These are phyloP conservation scores for Periconia sp. DNA, from an alignment of 2,329 filamentous ascomycete species.

Conservation along the genomic window DNA sequence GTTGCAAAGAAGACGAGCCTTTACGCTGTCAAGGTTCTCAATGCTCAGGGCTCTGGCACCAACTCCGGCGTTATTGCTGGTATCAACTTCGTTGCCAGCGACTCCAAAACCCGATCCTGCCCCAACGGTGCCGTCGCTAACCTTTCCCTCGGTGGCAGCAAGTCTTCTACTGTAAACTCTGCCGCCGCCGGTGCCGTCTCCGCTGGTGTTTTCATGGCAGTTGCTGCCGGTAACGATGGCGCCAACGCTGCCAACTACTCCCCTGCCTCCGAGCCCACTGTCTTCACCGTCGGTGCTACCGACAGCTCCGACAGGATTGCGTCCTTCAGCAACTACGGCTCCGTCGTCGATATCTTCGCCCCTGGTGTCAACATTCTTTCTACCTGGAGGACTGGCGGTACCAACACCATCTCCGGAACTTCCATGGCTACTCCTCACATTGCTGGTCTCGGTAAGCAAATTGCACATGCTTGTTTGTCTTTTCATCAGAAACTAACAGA, in stretches of 20 bases:
- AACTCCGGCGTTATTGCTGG: slow-evolving; percentile 45
- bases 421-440: slow-evolving; percentile 71
- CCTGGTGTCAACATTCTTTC: slow-evolving; percentile 48
- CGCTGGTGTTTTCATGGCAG: slow-evolving; percentile 43
- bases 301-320: slow-evolving; percentile 40
- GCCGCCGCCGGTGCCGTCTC: slow-evolving; percentile 39
- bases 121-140: slow-evolving; percentile 41
- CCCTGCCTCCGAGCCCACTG: slow-evolving; percentile 42
- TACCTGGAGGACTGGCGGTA: slow-evolving; percentile 49
- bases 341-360: slow-evolving; percentile 42
- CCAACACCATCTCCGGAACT: slow-evolving; percentile 60
- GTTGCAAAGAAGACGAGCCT: slow-evolving; percentile 43
- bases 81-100: slow-evolving; percentile 40
- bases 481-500: not conserved
- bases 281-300: slow-evolving; percentile 45
- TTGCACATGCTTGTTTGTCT: not conserved
- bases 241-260: slow-evolving; percentile 36
- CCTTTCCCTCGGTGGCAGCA: slow-evolving; percentile 45
- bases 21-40: slow-evolving; percentile 46
- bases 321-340: slow-evolving; percentile 45
- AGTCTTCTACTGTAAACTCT: slow-evolving; percentile 41
- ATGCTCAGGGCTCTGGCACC: slow-evolving; percentile 41
- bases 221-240: slow-evolving; percentile 45
- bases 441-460: slow-evolving; percentile 59
- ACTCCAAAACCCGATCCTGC: slow-evolving; percentile 37